Evolutionary conservation across 257 asterid genomes (phyloP).

Genomic region (Fraxinus quadrangulata): DNA sequence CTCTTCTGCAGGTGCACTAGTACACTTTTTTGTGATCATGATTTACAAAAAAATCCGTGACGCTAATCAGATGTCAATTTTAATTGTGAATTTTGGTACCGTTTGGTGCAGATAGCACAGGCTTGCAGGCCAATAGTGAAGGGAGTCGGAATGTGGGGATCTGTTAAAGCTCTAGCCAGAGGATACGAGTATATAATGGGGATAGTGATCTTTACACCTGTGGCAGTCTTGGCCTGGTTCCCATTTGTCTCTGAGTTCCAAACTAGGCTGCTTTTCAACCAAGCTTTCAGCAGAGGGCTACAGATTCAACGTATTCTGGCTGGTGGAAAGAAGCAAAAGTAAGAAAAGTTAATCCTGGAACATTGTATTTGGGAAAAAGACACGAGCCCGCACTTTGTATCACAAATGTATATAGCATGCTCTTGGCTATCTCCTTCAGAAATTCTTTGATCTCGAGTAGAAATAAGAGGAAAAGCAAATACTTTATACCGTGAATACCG

Average conservation of each 20-base stretch:
- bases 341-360: background rate
- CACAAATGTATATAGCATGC: background rate
- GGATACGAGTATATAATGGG: constrained; percentile 94
- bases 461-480: background rate
- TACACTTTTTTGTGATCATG: background rate
- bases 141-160: constrained; percentile 81
- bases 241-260: constrained; percentile 90
- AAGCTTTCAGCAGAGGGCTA: constrained; percentile 97
- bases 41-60: no score
- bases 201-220: constrained; percentile 58
- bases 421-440: background rate
- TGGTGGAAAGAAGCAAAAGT: constrained; percentile 91
- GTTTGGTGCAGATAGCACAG: constrained; percentile 62
- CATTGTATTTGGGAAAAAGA: background rate
- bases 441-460: background rate
- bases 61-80: no score
- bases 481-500: background rate
- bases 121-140: constrained; percentile 74
- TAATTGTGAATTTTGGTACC: no score
- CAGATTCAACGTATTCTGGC: constrained; percentile 83
- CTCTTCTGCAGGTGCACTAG: constrained; percentile 33
- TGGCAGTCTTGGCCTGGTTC: constrained; percentile 89
- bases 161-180: constrained; percentile 82
- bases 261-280: constrained; percentile 88
- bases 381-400: background rate